Evolutionary conservation across 345 rosid species (phyloP).

Genomic region (Moricandia moricandioides): DNA sequence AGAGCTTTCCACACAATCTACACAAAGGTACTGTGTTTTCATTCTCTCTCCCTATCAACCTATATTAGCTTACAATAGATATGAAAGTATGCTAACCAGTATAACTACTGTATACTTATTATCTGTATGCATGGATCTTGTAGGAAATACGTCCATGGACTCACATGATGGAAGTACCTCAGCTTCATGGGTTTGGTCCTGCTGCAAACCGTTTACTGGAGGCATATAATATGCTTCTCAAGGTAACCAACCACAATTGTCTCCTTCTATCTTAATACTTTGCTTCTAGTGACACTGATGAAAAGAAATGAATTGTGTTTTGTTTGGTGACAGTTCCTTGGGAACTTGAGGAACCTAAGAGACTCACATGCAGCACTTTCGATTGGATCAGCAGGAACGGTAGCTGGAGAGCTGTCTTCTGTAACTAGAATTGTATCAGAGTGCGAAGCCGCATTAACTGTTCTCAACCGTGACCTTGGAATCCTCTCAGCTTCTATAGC

Average conservation of each 20-base stretch:
- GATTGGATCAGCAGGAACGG: slow-evolving; percentile 76
- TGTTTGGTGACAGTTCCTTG: slow-evolving; percentile 62
- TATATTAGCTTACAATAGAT: background rate
- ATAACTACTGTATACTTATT: background rate
- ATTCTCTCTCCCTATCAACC: background rate
- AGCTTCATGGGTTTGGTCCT: slow-evolving; percentile 97
- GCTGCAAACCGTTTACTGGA: slow-evolving; percentile 96
- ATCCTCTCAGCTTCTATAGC: slow-evolving; percentile 86
- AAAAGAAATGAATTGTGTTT: slow-evolving; percentile 5
- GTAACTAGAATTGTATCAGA: slow-evolving; percentile 87
- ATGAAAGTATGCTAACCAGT: background rate
- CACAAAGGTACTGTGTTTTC: slow-evolving; percentile 63
- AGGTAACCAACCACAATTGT: slow-evolving; percentile 46
- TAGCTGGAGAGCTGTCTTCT: slow-evolving; percentile 81
- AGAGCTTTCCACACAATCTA: slow-evolving; percentile 86
- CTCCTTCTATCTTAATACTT: background rate
- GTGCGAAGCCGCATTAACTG: slow-evolving; percentile 81
- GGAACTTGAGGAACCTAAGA: slow-evolving; percentile 92
- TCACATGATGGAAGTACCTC: slow-evolving; percentile 99
- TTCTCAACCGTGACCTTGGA: slow-evolving; percentile 80
- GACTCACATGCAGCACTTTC: slow-evolving; percentile 93
- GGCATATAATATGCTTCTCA: slow-evolving; percentile 95
- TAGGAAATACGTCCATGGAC: slow-evolving; percentile 99
- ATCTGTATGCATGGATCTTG: background rate
- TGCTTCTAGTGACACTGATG: background rate